A percentile compares a stretch with the other conserved stretches of the same genome.
phyloP scores from a whole-genome alignment of 2,329 filamentous ascomycete species.

The Neofusicoccum kwambonambiense region DNA sequence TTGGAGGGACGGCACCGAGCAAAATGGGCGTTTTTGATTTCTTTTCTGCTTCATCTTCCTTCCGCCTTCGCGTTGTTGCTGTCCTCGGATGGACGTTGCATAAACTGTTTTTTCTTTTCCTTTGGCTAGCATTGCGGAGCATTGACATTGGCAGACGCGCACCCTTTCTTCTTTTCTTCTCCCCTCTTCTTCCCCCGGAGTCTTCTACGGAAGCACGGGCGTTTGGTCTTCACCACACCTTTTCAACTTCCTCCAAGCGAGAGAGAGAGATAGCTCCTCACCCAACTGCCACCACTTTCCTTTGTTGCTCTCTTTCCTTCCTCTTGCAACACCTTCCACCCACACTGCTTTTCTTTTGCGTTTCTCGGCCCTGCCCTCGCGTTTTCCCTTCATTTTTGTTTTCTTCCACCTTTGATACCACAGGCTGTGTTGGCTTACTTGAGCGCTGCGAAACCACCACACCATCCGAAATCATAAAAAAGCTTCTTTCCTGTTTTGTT shows the following conservation, averaged over 20 bases:
- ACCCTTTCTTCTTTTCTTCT: neutral
- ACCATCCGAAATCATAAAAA: slow-evolving; percentile 18
- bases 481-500: slow-evolving; percentile 10
- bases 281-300: slow-evolving; percentile 16
- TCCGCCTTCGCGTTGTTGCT: slow-evolving; percentile 4
- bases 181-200: neutral
- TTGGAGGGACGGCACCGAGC: slow-evolving; percentile 15
- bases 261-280: slow-evolving; percentile 12
- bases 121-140: slow-evolving; percentile 20
- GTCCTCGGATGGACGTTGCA: slow-evolving; percentile 16
- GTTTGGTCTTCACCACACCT: slow-evolving; percentile 12
- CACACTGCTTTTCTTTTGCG: neutral
- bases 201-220: slow-evolving; percentile 3
- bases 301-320: slow-evolving; percentile 17
- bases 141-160: slow-evolving; percentile 16
- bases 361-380: slow-evolving; percentile 7
- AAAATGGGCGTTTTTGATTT: slow-evolving; percentile 18
- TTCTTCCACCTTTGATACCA: slow-evolving; percentile 18
- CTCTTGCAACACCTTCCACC: slow-evolving; percentile 4
- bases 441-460: slow-evolving; percentile 17
- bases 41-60: neutral
- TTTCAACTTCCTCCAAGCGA: slow-evolving; percentile 1
- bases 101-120: slow-evolving; percentile 9
- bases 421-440: slow-evolving; percentile 20
- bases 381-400: neutral